Evolutionary conservation across 1,284 basidiomycete species (phyloP), one percentile per base, ranked within the genome.

Genomic region (Tilletia indica): DNA sequence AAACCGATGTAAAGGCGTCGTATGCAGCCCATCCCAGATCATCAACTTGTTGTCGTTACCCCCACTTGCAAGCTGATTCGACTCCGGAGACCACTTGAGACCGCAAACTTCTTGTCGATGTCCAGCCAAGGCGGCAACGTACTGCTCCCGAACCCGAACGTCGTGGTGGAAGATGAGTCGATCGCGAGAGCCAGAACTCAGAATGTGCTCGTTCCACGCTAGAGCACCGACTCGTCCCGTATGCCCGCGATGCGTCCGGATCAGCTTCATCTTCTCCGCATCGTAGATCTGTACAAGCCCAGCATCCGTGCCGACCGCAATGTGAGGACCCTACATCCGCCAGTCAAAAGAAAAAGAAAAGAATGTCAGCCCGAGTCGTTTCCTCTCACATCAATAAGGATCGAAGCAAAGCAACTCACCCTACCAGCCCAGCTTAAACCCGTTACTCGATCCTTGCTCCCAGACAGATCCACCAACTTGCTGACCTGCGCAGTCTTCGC

Each of bases 11-110:
- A 97, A 86, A 0, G 95, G 95, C 36, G 78, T 72, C 67, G 82
- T 83, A 76, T 68, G 31, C 74, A 85, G 83, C 66, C 86, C 86
- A 86, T 97, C 94, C 94, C 96, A 99, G 70, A 99, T 93, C 79
- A 93, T 94, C 9, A 99, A 91, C 86, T 97, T 96, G 86, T 99
- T 99, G 86, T 99, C 97, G 85, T 99, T 99, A 0, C 96, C 96
- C 0, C 97, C 96, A 74, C 92, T 94, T 3, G 96, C 96, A 1
- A 99, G 88, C 76, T 90, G 90, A 68, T 91, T 91, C 5, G 88
- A 87, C 68, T 88, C 86, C n/a, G 88, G 86, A 78, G 92, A 95
- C 96, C 95, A 99, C 73, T 93, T 91, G 63, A 99, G 86, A 0
- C 97, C 96, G 82, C 97, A 99, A 2, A 99, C 94, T 84, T 99